phyloP scores from a whole-genome alignment of 176 grass and related monocot species.

The Thalia dealbata region DNA sequence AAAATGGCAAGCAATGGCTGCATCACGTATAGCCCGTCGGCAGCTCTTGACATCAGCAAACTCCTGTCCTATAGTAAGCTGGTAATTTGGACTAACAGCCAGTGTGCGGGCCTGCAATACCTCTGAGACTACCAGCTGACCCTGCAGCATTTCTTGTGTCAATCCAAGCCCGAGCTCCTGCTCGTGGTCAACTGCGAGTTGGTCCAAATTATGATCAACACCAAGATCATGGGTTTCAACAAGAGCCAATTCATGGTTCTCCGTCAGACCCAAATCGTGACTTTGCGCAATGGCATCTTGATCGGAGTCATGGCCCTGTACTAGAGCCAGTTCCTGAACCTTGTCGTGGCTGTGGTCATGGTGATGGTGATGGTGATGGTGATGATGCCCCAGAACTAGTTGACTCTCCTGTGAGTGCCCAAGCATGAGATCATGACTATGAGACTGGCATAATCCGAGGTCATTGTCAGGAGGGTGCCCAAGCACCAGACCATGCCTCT shows the following conservation, averaged over 20 bases:
- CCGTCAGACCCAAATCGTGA: slow-evolving; percentile 52
- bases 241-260: slow-evolving; percentile 61
- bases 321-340: slow-evolving; percentile 52
- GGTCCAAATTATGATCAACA: slow-evolving; percentile 48
- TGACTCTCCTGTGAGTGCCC: slow-evolving; percentile 49
- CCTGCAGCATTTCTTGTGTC: slow-evolving; percentile 40
- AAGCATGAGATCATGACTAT: slow-evolving; percentile 10
- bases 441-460: slow-evolving; percentile 35
- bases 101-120: slow-evolving; percentile 62
- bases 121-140: slow-evolving; percentile 40
- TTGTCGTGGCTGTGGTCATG: slow-evolving; percentile 27
- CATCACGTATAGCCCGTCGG: slow-evolving; percentile 76
- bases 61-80: slow-evolving; percentile 75
- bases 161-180: slow-evolving; percentile 66
- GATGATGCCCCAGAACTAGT: slow-evolving; percentile 51
- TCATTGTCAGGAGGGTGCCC: slow-evolving; percentile 37
- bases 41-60: slow-evolving; percentile 84
- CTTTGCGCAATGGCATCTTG: slow-evolving; percentile 33
- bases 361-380: slow-evolving; percentile 25
- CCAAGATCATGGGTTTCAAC: slow-evolving; percentile 54
- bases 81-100: slow-evolving; percentile 48
- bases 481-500: slow-evolving; percentile 23
- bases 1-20: slow-evolving; percentile 86
- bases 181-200: slow-evolving; percentile 59
- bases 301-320: slow-evolving; percentile 48